Evolutionary conservation across 2,329 filamentous ascomycete species (phyloP), one percentile per base, ranked within the genome.

Genomic region (Emydomyces testavorans): DNA sequence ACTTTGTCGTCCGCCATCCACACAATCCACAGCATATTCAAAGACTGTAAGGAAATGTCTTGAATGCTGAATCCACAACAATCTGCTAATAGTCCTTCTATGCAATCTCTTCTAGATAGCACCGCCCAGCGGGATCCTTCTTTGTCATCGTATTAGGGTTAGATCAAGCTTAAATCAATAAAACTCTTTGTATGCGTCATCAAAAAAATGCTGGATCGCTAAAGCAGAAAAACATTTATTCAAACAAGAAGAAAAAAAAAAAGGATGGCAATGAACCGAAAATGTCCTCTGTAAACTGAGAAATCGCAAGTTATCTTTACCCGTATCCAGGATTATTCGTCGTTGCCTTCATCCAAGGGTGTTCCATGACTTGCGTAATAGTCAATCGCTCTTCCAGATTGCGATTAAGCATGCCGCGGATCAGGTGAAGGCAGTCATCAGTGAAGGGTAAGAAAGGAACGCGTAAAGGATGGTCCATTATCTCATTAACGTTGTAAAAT

Each of bases 401-500:
- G 32, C 92, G 81, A 63, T 96, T 80, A 23, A 98, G 79, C 92
- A 98, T 96, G 61, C 81, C 75, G 35, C 87, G 79, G 53, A 98
- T 84, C 45, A 98, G 73, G 58, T 95, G 83, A 56, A 98, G 93
- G 65, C 88, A 94, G 56, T 89, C 83, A 54, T 95, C 88, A 64
- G 86, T 69, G 52, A 70, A 71, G 3, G 68, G 69, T 16, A 71
- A 54, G 53, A 69, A 95, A 0, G 92, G 92, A 23, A 98, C 82
- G 40, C 92, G 79, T 50, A 98, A 72, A 58, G 95, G 90, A 60
- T 90, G 89, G 64, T 98, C 92, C 78, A 96, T 93, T 61, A 98
- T 98, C 72, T 98, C 92, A 65, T 98, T 92, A 60, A 96, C 92
- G 66, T 85, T 93, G 75, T 96, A 96, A 66, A 95, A 98, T 0